Evolutionary conservation across 2,329 filamentous ascomycete species (phyloP).

Genomic region (Akanthomyces muscarius): DNA sequence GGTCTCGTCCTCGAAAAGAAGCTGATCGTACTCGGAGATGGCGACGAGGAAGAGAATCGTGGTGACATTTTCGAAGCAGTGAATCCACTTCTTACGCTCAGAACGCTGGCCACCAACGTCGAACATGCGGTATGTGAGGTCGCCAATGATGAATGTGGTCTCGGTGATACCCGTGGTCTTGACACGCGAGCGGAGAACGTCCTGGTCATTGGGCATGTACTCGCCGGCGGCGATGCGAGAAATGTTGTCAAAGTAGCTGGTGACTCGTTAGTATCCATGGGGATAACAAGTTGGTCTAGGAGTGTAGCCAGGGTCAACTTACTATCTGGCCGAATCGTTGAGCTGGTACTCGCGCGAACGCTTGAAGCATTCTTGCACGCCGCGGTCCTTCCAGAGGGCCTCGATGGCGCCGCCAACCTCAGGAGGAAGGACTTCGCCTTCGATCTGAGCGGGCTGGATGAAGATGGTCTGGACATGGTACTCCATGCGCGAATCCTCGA

Average conservation of each 20-base stretch:
- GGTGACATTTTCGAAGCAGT: constrained; percentile 97
- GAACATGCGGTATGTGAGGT: constrained; percentile 95
- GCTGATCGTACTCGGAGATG: constrained; percentile 95
- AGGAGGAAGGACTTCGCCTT: constrained; percentile 88
- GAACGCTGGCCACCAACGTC: constrained; percentile 94
- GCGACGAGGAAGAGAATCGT: constrained; percentile 95
- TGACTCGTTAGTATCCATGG: constrained; percentile 30
- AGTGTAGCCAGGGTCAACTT: constrained; percentile 38
- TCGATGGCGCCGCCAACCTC: constrained; percentile 93
- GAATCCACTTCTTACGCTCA: constrained; percentile 98
- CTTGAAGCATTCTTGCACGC: constrained; percentile 93
- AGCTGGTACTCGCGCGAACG: constrained; percentile 93
- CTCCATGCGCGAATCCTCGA: constrained; percentile 88
- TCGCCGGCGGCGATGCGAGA: constrained; percentile 85
- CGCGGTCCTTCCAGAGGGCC: constrained; percentile 86
- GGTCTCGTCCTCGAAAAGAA: constrained; percentile 93
- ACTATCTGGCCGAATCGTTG: constrained; percentile 96
- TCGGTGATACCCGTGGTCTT: constrained; percentile 98
- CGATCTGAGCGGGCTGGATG: constrained; percentile 96
- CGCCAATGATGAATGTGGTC: constrained; percentile 91
- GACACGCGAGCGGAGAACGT: constrained; percentile 91
- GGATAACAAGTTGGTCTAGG: background rate
- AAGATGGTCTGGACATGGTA: constrained; percentile 98
- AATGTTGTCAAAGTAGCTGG: constrained; percentile 92
- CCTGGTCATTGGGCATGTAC: constrained; percentile 93